phyloP scores from a whole-genome alignment of 2,329 filamentous ascomycete species.

The Paraconiothyrium brasiliense region DNA sequence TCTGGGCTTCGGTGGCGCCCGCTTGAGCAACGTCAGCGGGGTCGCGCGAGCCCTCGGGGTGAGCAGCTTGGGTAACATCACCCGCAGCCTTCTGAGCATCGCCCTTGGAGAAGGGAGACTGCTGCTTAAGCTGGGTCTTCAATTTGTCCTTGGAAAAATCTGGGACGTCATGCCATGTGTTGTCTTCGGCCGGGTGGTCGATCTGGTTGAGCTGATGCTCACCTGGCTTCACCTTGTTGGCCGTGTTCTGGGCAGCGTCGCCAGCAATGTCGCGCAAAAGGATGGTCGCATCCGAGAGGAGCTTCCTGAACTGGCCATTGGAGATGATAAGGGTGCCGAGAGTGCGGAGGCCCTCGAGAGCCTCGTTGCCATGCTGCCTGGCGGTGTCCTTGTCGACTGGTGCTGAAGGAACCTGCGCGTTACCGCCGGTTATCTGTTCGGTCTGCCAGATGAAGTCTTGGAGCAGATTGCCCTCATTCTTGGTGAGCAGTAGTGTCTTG shows the following conservation, averaged over 20 bases:
- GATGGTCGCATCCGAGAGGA: constrained; percentile 80
- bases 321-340: constrained; percentile 90
- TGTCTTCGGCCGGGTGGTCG: constrained; percentile 85
- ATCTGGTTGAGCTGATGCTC: constrained; percentile 80
- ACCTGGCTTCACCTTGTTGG: constrained; percentile 76
- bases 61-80: constrained; percentile 65
- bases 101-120: constrained; percentile 62
- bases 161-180: constrained; percentile 91
- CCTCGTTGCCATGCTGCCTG: constrained; percentile 83
- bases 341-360: constrained; percentile 84
- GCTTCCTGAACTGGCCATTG: constrained; percentile 95
- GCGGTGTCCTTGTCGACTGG: constrained; percentile 80
- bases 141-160: constrained; percentile 75
- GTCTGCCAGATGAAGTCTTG: constrained; percentile 99
- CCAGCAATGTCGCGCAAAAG: constrained; percentile 90
- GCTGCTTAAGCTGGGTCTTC: constrained; percentile 72
- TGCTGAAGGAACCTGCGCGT: constrained; percentile 68
- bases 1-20: constrained; percentile 60
- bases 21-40: constrained; percentile 64
- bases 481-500: constrained; percentile 85
- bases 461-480: constrained; percentile 92
- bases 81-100: constrained; percentile 68
- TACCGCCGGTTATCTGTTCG: constrained; percentile 73
- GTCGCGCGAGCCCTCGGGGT: constrained; percentile 65
- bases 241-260: constrained; percentile 84